A percentile compares a stretch with the other conserved stretches of the same genome.
phyloP scores from a whole-genome alignment of 2,329 filamentous ascomycete species.

The Bipolaris bicolor region DNA sequence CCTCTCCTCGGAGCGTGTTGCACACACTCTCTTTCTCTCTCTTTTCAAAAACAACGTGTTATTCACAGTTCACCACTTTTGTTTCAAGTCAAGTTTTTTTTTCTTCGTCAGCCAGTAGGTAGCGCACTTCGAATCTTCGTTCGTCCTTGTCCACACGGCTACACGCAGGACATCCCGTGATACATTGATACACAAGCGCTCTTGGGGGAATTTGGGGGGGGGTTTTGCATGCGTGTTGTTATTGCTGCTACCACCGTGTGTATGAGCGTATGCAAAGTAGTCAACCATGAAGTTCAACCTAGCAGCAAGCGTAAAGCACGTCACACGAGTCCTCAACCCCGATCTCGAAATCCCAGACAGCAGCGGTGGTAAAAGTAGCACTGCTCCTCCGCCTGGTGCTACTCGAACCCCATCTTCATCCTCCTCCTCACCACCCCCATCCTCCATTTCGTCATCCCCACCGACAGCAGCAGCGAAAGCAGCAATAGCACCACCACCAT shows the following conservation, averaged over 20 bases:
- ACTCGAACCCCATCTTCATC: not conserved
- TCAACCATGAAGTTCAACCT: constrained; percentile 11
- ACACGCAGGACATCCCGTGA: not conserved
- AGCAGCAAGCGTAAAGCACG: constrained; percentile 3
- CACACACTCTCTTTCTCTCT: not conserved
- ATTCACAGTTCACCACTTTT: not conserved
- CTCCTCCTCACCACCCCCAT: not conserved
- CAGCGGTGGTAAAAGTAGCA: too few species aligned
- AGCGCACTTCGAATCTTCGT: not conserved
- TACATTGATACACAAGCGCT: not conserved
- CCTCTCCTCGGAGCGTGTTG: not conserved
- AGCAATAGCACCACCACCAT: not conserved
- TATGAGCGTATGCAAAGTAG: not conserved
- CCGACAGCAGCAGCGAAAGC: not conserved
- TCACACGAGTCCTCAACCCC: constrained; percentile 10
- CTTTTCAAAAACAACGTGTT: not conserved
- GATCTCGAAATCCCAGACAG: constrained; percentile 10
- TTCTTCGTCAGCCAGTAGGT: not conserved
- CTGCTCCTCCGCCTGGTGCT: not conserved
- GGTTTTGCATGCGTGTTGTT: not conserved
- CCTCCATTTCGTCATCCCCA: not conserved
- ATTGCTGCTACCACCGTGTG: not conserved
- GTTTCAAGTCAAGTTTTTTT: not conserved
- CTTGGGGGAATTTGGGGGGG: not conserved
- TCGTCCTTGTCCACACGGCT: not conserved